Conservation (phyloP, 1,284 basidiomycete genomes). For the Irpex lacteus region DNA sequence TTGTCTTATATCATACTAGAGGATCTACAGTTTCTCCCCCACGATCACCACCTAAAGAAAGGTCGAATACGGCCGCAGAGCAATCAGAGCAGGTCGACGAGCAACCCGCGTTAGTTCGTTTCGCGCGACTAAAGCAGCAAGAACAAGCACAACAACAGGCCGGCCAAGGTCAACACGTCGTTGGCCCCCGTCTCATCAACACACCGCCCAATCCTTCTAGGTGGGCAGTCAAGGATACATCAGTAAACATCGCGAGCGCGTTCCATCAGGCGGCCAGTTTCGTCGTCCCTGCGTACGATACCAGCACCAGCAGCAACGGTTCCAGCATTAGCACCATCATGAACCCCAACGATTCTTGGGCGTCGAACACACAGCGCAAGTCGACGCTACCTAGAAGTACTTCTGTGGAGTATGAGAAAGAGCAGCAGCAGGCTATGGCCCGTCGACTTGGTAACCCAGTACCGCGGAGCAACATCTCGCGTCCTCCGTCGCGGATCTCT, state of each 20-base stretch:
- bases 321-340: slow-evolving; percentile 16
- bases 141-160: slow-evolving; percentile 37
- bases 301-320: slow-evolving; percentile 7
- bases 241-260: slow-evolving; percentile 80
- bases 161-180: slow-evolving; percentile 20
- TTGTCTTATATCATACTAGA: slow-evolving; percentile 35
- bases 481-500: slow-evolving; percentile 26
- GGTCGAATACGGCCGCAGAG: slow-evolving; percentile 15
- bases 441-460: slow-evolving; percentile 61
- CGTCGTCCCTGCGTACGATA: slow-evolving; percentile 24
- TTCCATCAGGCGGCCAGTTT: slow-evolving; percentile 64
- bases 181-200: slow-evolving; percentile 32
- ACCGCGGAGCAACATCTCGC: slow-evolving; percentile 33
- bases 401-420: slow-evolving; percentile 74
- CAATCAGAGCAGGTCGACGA: slow-evolving; percentile 30
- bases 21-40: slow-evolving; percentile 50
- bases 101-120: slow-evolving; percentile 46
- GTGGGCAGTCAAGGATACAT: slow-evolving; percentile 75
- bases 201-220: slow-evolving; percentile 56
- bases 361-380: slow-evolving; percentile 51
- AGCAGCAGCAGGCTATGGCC: slow-evolving; percentile 48
- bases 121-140: slow-evolving; percentile 52
- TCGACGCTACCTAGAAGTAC: slow-evolving; percentile 61
- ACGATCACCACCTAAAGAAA: slow-evolving; percentile 55
- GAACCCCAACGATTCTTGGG: slow-evolving; percentile 63